Evolutionary conservation across 306 rosid species (phyloP).

Genomic region (Dryas alaskensis): DNA sequence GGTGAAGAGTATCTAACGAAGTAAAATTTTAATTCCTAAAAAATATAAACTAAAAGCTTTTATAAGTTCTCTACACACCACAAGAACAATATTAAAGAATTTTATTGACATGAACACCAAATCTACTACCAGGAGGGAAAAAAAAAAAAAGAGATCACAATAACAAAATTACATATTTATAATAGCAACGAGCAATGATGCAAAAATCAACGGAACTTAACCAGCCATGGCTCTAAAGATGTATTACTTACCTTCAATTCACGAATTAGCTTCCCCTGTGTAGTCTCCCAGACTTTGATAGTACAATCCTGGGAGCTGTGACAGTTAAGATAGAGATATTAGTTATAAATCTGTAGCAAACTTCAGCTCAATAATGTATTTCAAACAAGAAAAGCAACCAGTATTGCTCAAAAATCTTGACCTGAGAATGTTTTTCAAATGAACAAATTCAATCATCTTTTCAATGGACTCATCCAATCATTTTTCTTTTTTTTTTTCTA

Average conservation of each 20-base stretch:
- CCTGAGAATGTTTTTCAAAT: neutral
- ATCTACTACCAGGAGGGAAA: neutral
- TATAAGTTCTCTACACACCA: too few species aligned
- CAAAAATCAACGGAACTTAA: neutral
- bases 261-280: slow-evolving; percentile 87
- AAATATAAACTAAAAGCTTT: too few species aligned
- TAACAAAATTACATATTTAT: neutral
- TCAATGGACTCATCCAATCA: neutral
- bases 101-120: neutral
- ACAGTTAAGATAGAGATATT: slow-evolving; percentile 23
- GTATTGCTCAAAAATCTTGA: neutral
- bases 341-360: slow-evolving; percentile 15
- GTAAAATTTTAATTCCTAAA: too few species aligned
- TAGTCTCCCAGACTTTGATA: slow-evolving; percentile 90
- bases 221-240: neutral
- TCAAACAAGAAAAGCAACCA: neutral
- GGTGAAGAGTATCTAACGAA: too few species aligned
- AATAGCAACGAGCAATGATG: neutral
- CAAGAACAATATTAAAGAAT: neutral
- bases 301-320: slow-evolving; percentile 89
- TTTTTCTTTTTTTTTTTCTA: neutral
- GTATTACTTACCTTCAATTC: slow-evolving; percentile 60
- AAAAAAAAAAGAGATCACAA: neutral
- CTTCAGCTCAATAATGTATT: neutral
- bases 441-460: neutral